Conservation (phyloP, 2,329 filamentous ascomycete genomes). For the Hawksworthiomyces lignivorus region DNA sequence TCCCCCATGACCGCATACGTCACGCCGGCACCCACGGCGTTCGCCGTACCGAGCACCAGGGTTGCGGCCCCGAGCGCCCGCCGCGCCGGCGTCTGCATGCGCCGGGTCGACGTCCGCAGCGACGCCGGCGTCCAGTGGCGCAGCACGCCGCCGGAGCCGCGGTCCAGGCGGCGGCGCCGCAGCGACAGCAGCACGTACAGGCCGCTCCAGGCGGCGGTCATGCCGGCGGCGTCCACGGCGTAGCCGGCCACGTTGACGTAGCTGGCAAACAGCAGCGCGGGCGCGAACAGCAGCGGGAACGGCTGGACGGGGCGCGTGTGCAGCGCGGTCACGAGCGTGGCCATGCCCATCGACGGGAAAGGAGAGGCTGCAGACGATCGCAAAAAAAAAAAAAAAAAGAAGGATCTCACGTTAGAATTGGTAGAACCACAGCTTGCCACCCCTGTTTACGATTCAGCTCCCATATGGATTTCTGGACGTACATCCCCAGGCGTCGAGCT, state of each 20-base stretch:
- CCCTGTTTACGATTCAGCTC: no score
- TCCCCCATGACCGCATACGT: slow-evolving; percentile 43
- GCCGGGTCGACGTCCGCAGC: slow-evolving; percentile 31
- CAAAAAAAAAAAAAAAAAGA: no score
- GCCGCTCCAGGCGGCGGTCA: slow-evolving; percentile 49
- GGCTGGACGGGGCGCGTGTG: slow-evolving; percentile 46
- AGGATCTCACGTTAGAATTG: no score
- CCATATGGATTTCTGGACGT: no score
- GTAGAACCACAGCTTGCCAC: no score
- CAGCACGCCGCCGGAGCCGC: slow-evolving; percentile 8
- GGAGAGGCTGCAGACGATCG: slow-evolving; percentile 45
- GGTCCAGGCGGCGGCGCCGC: slow-evolving; percentile 30
- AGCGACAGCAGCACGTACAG: slow-evolving; percentile 49
- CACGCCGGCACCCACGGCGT: slow-evolving; percentile 42
- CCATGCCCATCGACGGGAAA: slow-evolving; percentile 46
- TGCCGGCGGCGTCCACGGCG: slow-evolving; percentile 47
- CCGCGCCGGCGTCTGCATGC: slow-evolving; percentile 24
- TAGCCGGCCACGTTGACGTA: slow-evolving; percentile 55
- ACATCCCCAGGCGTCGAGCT: slow-evolving; percentile 21
- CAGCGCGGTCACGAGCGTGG: slow-evolving; percentile 48
- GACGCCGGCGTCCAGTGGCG: slow-evolving; percentile 19
- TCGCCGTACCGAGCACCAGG: slow-evolving; percentile 40
- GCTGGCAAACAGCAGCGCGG: slow-evolving; percentile 46
- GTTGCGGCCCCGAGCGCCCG: slow-evolving; percentile 44
- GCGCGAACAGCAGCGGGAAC: slow-evolving; percentile 42